Evolutionary conservation across 2,329 filamentous ascomycete genomes (phyloP).

Genomic region (Penicillium expansum): DNA sequence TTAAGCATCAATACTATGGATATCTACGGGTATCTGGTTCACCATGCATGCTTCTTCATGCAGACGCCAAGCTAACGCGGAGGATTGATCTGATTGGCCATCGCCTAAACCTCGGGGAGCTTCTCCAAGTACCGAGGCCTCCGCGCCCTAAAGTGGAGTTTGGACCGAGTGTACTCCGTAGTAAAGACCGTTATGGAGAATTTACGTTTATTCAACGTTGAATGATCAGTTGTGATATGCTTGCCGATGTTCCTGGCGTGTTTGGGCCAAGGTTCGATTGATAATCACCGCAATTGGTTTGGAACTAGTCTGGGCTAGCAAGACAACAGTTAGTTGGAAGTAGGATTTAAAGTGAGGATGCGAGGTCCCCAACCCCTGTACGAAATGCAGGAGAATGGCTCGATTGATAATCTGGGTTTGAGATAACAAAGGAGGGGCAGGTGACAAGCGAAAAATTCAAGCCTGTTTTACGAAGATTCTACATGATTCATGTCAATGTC

Average conservation of each 20-base stretch:
- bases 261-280: not conserved
- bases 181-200: not conserved
- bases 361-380: not conserved
- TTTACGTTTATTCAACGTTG: not conserved
- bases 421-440: not conserved
- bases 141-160: not conserved
- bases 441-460: not conserved
- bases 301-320: not conserved
- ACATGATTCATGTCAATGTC: not conserved
- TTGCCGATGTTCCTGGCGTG: not conserved
- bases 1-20: not conserved
- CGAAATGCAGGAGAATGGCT: not conserved
- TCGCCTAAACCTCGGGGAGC: not conserved
- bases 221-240: not conserved
- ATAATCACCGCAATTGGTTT: not conserved
- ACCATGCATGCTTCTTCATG: not conserved
- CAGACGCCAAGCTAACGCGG: slow-evolving; percentile 11
- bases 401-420: not conserved
- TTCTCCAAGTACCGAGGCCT: not conserved
- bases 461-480: not conserved
- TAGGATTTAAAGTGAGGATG: not conserved
- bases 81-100: not conserved
- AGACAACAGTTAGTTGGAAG: not conserved
- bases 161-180: not conserved
- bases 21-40: not conserved